Conservation (phyloP, 495 filamentous ascomycete species). For the Aspergillus affinis region DNA sequence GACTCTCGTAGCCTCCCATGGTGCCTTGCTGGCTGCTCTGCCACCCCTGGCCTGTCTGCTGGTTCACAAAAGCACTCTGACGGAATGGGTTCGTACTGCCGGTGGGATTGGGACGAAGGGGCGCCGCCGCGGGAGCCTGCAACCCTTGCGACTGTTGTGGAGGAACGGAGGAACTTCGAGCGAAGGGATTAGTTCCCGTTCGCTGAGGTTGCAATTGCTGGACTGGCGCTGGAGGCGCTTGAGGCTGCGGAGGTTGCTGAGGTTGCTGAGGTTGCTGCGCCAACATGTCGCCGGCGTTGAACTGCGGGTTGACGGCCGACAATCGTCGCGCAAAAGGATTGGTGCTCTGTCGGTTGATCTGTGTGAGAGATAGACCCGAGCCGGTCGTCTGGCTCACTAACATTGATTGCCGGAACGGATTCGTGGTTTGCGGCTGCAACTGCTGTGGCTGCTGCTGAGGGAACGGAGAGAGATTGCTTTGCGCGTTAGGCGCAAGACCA, state of each 20-base stretch:
- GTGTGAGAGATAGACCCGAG: slow-evolving; percentile 37
- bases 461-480: slow-evolving; percentile 56
- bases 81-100: slow-evolving; percentile 95
- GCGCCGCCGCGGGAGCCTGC: slow-evolving; percentile 40
- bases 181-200: slow-evolving; percentile 55
- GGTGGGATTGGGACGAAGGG: slow-evolving; percentile 68
- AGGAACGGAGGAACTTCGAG: slow-evolving; percentile 42
- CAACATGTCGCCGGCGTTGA: slow-evolving; percentile 16
- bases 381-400: slow-evolving; percentile 57
- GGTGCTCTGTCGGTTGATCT: slow-evolving; percentile 65
- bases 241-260: slow-evolving; percentile 28
- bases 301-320: slow-evolving; percentile 45
- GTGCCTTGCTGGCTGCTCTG: slow-evolving; percentile 71
- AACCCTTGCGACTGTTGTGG: slow-evolving; percentile 32
- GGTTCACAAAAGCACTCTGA: slow-evolving; percentile 82
- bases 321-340: slow-evolving; percentile 76
- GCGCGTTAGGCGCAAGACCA: slow-evolving; percentile 60
- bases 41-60: slow-evolving; percentile 83
- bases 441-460: slow-evolving; percentile 46
- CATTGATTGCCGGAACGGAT: slow-evolving; percentile 88
- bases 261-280: background rate
- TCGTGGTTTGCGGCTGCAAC: slow-evolving; percentile 65
- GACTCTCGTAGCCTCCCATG: slow-evolving; percentile 77
- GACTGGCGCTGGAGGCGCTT: slow-evolving; percentile 42
- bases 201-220: slow-evolving; percentile 40